Evolutionary conservation across 2,329 filamentous ascomycete species (phyloP), one percentile per base, ranked within the genome.

Genomic region (Tolypocladium paradoxum): DNA sequence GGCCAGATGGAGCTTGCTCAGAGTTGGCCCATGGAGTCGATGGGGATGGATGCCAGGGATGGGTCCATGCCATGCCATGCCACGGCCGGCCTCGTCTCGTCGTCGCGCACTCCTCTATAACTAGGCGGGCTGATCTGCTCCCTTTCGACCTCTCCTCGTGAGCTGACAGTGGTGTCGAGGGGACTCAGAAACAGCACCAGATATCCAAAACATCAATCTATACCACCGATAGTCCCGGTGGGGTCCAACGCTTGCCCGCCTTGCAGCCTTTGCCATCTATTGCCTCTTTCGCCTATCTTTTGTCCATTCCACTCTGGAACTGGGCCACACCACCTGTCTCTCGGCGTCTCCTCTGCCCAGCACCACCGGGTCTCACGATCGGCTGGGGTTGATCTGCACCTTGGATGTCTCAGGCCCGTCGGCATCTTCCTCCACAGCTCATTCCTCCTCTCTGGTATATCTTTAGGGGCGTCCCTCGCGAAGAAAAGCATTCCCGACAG

Each of bases 381-480:
- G 64, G 51, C 58, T 54, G 58, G 58, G 62, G 60, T 64, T 64
- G 65, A 70, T 68, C 64, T 65, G 58, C 64, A 63, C 57, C 56
- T 63, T 58, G 56, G 45, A 53, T 71, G 69, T 70, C 68, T 71
- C 58, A 69, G 57, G 53, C 53, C 53, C 57, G 53, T 58, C 64
- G 60, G 61, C 60, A 62, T 63, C 56, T 57, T 64, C 61, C 61
- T 64, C 64, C 56, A 57, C 60, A 56, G 56, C 60, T 60, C 69
- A 71, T 70, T 71, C 67, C 68, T 64, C 58, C 60, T 65, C 62
- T 56, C 60, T 60, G 60, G 60, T 73, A 72, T 72, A 73, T 71
- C 68, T 73, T 71, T 62, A 67, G 64, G 61, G 60, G 61, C 60
- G 62, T 66, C 67, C 68, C 61, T 68, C 68, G 57, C 63, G 58